Evolutionary conservation across 495 filamentous ascomycete species (phyloP), one percentile per base, ranked within the genome.

Genomic region (Xylaria venustula): DNA sequence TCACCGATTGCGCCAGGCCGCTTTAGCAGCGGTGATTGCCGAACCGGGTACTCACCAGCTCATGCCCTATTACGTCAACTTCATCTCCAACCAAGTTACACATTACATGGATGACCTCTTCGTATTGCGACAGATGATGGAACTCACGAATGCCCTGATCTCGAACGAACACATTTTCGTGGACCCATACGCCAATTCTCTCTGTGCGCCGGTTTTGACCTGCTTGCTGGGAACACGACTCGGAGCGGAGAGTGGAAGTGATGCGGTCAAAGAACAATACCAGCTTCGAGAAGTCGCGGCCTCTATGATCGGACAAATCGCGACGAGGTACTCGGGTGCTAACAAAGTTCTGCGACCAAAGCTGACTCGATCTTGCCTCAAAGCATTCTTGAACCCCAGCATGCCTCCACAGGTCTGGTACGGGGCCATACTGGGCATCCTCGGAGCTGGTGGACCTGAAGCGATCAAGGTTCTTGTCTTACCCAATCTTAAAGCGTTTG

Each of bases 41-140:
- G 94, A 98, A 64, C 91, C 94, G 0, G 92, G 93, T 50, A 81
- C 98, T 7, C 95, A 98, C 69, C 94, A 98, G 73, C 84, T 98
- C 17, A 84, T 96, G 12, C 93, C 94, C 1, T 98, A 98, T 74
- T 97, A 98, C 65, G 86, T 96, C 40, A 89, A 94, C 67, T 98
- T 96, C 74, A 90, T 96, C 64, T 84, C 90, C 1, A 91, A 96
- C 70, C 95, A 96, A 73, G 91, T 98, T 49, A 97, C 94, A 0
- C 94, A 98, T 71, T 86, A 83, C 57, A 81, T 96, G 49, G 90
- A 93, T 64, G 85, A 92, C 73, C 80, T 93, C 3, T 98, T 97
- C 71, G 82, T 91, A 14, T 78, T 98, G 11, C 88, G 84, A 2
- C 91, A 94, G 74, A 93, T 93, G 82, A 90, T 98, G 88, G 87